Percentiles rank a stretch among this genome's conserved stretches.
These are phyloP conservation scores for Pseudopyricularia cyperi DNA, from an alignment of 2,329 filamentous ascomycete species.

Conservation along the genomic window DNA sequence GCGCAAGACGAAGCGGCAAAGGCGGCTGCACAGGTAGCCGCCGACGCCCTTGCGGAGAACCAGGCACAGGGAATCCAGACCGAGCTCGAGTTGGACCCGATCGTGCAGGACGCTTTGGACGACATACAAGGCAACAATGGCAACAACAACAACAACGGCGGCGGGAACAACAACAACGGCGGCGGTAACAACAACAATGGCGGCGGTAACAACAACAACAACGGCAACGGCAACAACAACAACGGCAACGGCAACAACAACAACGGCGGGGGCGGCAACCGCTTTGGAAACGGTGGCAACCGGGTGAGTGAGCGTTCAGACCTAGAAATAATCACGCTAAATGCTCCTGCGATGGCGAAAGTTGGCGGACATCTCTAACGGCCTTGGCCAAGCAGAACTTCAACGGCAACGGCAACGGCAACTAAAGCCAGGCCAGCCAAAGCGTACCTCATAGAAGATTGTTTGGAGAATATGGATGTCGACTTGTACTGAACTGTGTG, in stretches of 20 bases:
- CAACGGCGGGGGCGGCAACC: neutral
- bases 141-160: neutral
- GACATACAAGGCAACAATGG: neutral
- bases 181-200: neutral
- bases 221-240: neutral
- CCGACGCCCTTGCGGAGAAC: conserved; percentile 1
- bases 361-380: too few species aligned
- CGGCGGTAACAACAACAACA: neutral
- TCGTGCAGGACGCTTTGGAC: neutral
- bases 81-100: neutral
- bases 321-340: too few species aligned
- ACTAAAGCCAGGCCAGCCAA: too few species aligned
- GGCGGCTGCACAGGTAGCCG: conserved; percentile 1
- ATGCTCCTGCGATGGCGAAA: too few species aligned
- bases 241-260: neutral
- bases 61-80: conserved; percentile 1
- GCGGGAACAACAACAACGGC: neutral
- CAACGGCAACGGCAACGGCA: too few species aligned
- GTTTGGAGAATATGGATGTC: too few species aligned
- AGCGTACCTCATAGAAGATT: too few species aligned
- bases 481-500: too few species aligned
- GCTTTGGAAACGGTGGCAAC: neutral
- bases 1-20: neutral
- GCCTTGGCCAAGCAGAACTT: too few species aligned
- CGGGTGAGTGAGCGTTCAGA: too few species aligned